Base-by-base conservation (phyloP, 345 rosid genomes). In the Populus pruinosa region DNA sequence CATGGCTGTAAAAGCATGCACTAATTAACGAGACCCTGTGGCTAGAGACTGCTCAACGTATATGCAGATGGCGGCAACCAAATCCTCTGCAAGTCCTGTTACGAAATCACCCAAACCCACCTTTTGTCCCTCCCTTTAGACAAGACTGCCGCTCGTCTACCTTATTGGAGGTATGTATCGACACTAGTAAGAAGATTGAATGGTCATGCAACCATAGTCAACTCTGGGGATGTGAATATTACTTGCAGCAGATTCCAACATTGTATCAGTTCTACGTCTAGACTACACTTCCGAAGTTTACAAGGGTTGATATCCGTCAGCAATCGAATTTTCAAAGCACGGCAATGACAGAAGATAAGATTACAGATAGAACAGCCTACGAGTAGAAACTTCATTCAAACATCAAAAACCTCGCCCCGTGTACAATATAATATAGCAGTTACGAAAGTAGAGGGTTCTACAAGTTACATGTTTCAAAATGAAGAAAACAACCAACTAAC, bases 381-480 rank as follows among this genome's bases (percentile, higher is more conserved):
- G 23, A 13, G 63, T 59, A 59, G 25, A 23, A n/a, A 59, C 63
- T 59, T 10, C 63, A 59, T 41, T 23, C 35, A 12, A 70, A 70
- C 39, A 70, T 47, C 13, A 38, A n/a, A 49, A 35, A 12, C 47
- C 13, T 59, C 14, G 63, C 63, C n/a, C 13, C 63, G 27, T n/a
- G 63, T 23, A 23, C 27, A 59, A 17, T 67, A 8, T 36, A 35
- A 36, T 36, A 20, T 18, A 67, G 41, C 20, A 35, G 44, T 36
- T 20, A 67, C 70, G n/a, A n/a, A 59, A 23, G 64, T n/a, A 3
- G 29, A 59, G 29, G 29, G 25, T 16, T 67, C 47, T 70, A 21
- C 23, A 29, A 65, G 33, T 67, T 67, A 76, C 61, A 67, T 67
- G 25, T 63, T 76, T 64, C 55, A 23, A 69, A 47, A 66, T 49